Percentiles rank a stretch among this genome's conserved stretches.
phyloP scores from a whole-genome alignment of 805 yeast genomes.

The Kodamaea restingae region DNA sequence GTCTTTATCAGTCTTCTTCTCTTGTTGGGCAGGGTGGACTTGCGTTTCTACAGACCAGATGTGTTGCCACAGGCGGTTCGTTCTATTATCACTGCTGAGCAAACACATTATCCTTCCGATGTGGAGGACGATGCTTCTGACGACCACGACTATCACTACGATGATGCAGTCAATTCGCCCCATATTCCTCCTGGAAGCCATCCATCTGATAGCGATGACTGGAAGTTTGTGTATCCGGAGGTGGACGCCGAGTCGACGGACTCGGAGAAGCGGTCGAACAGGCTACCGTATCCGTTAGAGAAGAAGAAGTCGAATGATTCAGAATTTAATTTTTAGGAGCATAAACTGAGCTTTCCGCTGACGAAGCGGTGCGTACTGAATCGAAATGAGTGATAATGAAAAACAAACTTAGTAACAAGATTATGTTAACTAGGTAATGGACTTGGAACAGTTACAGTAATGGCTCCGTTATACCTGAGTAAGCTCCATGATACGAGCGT shows the following conservation, averaged over 20 bases:
- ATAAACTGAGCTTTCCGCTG: not conserved
- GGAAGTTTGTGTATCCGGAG: slow-evolving; percentile 13
- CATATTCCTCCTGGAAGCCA: not conserved
- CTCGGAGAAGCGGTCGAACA: not conserved
- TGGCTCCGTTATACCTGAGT: too few species aligned
- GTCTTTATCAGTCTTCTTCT: slow-evolving; percentile 14
- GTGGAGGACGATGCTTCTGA: slow-evolving; percentile 21
- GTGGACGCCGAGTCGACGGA: slow-evolving; percentile 5
- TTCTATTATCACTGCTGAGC: slow-evolving; percentile 18
- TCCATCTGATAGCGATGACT: slow-evolving; percentile 8
- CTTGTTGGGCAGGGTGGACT: slow-evolving; percentile 19
- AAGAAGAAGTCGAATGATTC: slow-evolving; percentile 16
- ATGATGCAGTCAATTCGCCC: slow-evolving; percentile 5
- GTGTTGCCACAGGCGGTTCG: slow-evolving; percentile 15
- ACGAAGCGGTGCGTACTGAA: too few species aligned
- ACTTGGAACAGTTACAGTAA: too few species aligned
- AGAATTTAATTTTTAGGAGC: slow-evolving; percentile 21
- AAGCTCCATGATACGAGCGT: too few species aligned
- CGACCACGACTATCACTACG: slow-evolving; percentile 8
- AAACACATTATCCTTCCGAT: slow-evolving; percentile 26
- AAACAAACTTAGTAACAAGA: too few species aligned
- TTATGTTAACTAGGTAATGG: too few species aligned
- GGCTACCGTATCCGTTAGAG: slow-evolving; percentile 10
- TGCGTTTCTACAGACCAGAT: slow-evolving; percentile 23
- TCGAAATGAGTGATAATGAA: not conserved